phyloP scores from a whole-genome alignment of 2,329 filamentous ascomycete species.

The Fusarium papillatum region DNA sequence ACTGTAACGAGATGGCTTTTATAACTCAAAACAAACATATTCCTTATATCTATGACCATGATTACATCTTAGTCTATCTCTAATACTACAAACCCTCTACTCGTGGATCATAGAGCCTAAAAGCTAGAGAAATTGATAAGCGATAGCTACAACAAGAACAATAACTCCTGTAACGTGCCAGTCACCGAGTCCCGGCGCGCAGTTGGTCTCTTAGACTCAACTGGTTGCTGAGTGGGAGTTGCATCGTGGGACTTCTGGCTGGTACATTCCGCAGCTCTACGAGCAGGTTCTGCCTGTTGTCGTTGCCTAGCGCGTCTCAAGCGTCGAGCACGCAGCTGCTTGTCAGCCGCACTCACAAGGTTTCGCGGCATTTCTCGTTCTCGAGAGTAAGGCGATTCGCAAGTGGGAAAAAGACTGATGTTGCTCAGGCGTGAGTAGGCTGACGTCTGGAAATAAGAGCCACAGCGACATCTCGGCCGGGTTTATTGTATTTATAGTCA shows the following conservation, averaged over 20 bases:
- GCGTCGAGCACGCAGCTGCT: background rate
- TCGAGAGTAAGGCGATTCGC: background rate
- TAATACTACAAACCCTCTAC: background rate
- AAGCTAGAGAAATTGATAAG: background rate
- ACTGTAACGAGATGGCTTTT: background rate
- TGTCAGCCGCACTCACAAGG: background rate
- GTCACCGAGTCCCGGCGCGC: background rate
- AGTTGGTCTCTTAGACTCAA: background rate
- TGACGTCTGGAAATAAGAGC: background rate
- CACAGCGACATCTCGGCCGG: background rate
- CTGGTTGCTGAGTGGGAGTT: background rate
- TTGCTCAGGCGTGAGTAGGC: background rate
- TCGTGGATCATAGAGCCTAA: background rate
- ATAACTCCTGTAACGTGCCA: background rate
- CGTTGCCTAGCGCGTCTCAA: background rate
- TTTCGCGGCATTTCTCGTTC: background rate
- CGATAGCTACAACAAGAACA: background rate
- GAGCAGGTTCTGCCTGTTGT: background rate
- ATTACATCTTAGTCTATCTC: background rate
- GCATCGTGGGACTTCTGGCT: background rate
- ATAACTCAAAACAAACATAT: background rate
- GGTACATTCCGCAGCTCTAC: background rate
- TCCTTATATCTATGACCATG: background rate
- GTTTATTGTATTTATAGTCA: background rate
- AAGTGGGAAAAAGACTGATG: background rate